A percentile compares a stretch with the other conserved stretches of the same genome.
phyloP scores from a whole-genome alignment of 305 asterid genomes.

The Lippia alba region DNA sequence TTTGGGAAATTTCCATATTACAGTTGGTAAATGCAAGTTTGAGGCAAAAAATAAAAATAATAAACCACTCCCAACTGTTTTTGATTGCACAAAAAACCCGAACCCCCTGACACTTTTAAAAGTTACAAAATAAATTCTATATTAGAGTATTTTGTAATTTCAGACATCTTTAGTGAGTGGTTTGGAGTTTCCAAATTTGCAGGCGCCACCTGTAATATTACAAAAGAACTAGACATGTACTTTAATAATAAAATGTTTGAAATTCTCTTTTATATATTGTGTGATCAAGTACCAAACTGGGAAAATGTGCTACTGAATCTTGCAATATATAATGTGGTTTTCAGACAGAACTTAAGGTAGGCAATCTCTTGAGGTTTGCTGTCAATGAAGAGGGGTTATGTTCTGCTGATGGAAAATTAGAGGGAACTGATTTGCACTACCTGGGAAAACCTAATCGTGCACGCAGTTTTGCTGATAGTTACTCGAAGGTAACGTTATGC shows the following conservation, averaged over 20 bases:
- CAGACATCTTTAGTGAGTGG: too few species aligned
- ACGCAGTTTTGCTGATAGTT: constrained; percentile 92
- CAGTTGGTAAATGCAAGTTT: too few species aligned
- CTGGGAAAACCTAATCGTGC: constrained; percentile 80
- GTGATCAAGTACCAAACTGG: constrained; percentile 4
- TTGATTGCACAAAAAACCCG: too few species aligned
- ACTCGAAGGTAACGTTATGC: constrained; percentile 69
- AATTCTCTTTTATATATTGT: neutral
- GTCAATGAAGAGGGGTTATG: constrained; percentile 65
- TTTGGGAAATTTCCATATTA: too few species aligned
- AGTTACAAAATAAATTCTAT: too few species aligned
- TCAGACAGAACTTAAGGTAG: constrained; percentile 66
- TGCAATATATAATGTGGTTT: constrained; percentile 26
- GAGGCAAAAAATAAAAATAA: too few species aligned
- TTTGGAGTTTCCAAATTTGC: too few species aligned
- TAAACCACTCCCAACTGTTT: too few species aligned
- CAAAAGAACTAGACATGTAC: too few species aligned
- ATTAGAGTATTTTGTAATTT: too few species aligned
- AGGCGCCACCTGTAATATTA: too few species aligned
- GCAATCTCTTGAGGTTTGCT: constrained; percentile 78
- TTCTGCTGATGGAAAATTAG: constrained; percentile 72
- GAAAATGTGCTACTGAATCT: neutral
- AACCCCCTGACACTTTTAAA: too few species aligned
- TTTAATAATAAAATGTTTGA: neutral
- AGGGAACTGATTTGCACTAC: constrained; percentile 81